Conservation (phyloP, 331 rosid species). For the Malus hybrid region DNA sequence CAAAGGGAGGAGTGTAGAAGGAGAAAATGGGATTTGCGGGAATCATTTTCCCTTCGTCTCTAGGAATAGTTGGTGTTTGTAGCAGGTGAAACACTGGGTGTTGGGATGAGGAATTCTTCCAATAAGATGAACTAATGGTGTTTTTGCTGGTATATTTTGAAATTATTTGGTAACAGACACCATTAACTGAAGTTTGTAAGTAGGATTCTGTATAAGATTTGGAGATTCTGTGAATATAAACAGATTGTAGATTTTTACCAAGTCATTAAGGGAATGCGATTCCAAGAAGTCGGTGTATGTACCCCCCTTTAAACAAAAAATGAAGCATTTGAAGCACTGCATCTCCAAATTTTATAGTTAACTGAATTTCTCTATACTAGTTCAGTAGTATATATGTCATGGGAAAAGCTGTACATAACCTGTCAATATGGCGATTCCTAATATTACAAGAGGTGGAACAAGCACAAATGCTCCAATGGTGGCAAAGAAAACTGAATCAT, state of each 20-base stretch:
- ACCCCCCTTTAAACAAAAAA: background rate
- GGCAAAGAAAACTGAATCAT: constrained; percentile 82
- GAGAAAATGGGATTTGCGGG: background rate
- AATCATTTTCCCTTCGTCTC: background rate
- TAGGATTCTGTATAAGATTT: constrained; percentile 4
- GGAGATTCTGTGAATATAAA: background rate
- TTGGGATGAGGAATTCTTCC: constrained; percentile 1
- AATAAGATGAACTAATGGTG: background rate
- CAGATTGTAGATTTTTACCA: background rate
- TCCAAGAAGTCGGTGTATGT: background rate
- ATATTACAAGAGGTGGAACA: constrained; percentile 82
- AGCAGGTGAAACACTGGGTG: background rate
- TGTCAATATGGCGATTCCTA: constrained; percentile 81
- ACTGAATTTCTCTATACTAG: background rate
- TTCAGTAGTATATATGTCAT: constrained; percentile 21
- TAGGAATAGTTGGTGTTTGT: constrained; percentile 6
- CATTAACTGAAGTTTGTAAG: constrained; percentile 11
- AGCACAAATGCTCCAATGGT: constrained; percentile 85
- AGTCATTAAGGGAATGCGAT: background rate
- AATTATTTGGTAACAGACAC: background rate
- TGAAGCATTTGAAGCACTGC: background rate
- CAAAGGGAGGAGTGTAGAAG: background rate
- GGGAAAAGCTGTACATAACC: constrained; percentile 97
- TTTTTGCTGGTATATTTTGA: background rate
- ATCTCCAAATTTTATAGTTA: background rate